phyloP scores from a whole-genome alignment of 2,329 filamentous ascomycete genomes.

The Diaporthe eres region DNA sequence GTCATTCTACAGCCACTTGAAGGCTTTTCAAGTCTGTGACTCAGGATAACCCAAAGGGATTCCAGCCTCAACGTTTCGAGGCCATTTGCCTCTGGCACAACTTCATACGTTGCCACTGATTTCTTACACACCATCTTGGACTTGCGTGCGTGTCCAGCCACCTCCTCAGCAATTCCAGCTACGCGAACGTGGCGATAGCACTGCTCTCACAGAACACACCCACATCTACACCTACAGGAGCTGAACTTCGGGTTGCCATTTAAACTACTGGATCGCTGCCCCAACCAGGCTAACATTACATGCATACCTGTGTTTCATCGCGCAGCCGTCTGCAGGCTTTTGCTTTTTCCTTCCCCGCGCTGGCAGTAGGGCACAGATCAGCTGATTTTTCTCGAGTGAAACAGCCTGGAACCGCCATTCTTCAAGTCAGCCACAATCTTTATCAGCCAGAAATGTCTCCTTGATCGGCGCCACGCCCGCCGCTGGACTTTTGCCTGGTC shows the following conservation, averaged over 20 bases:
- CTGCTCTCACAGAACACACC: neutral
- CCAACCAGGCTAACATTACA: neutral
- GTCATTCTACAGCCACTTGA: neutral
- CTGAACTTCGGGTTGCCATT: neutral
- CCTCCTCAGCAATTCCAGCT: neutral
- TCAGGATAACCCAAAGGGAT: no score
- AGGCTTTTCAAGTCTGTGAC: neutral
- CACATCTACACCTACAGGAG: neutral
- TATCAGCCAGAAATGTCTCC: neutral
- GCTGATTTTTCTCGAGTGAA: neutral
- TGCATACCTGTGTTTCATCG: neutral
- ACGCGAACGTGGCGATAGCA: neutral
- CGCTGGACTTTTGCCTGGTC: neutral
- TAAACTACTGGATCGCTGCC: neutral
- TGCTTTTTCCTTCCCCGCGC: slow-evolving; percentile 14
- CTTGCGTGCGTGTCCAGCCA: neutral
- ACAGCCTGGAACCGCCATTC: slow-evolving; percentile 15
- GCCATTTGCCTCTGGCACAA: neutral
- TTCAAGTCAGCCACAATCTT: neutral
- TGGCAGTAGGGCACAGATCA: slow-evolving; percentile 1
- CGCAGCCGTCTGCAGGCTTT: neutral
- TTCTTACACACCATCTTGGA: neutral
- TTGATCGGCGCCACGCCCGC: neutral
- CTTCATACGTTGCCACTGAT: neutral
- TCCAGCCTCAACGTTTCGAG: neutral